Evolutionary conservation across 371 early-diverging fungal genomes (phyloP).

Genomic region (Mortierella sp.): DNA sequence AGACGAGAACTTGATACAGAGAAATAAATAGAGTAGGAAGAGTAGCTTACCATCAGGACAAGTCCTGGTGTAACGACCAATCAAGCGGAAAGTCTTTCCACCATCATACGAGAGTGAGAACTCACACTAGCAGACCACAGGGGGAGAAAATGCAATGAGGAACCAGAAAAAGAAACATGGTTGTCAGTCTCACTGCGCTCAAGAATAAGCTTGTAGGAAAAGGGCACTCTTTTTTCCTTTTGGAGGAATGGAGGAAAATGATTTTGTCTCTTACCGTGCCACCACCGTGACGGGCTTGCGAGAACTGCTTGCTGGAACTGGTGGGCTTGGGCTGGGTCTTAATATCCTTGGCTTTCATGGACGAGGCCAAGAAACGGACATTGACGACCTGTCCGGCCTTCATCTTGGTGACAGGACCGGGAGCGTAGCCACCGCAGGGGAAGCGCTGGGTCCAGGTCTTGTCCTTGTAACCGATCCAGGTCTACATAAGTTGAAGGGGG

Average conservation of each 20-base stretch:
- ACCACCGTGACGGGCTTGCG: conserved; percentile 52
- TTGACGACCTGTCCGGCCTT: conserved; percentile 31
- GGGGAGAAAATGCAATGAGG: background rate
- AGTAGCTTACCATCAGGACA: conserved; percentile 57
- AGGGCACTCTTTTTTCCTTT: background rate
- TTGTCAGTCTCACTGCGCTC: background rate
- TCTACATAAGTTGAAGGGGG: background rate
- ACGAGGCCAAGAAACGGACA: conserved; percentile 40
- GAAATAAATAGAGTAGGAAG: too few species aligned
- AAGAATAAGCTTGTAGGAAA: too few species aligned
- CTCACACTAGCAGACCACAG: conserved; percentile 63
- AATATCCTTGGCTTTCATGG: conserved; percentile 21
- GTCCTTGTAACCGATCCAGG: conserved; percentile 44
- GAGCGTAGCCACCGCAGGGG: conserved; percentile 51
- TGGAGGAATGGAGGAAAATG: background rate
- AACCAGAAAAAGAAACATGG: too few species aligned
- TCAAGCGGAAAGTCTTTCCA: conserved; percentile 67
- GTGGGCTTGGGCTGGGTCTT: conserved; percentile 31
- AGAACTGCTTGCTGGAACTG: conserved; percentile 13
- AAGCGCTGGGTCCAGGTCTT: conserved; percentile 20
- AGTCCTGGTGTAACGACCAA: conserved; percentile 61
- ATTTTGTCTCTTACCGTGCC: conserved; percentile 29
- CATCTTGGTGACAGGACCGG: conserved; percentile 43
- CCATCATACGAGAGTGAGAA: conserved; percentile 76
- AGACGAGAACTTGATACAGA: too few species aligned